Conservation (phyloP, 371 early-diverging fungal species). For the Choanephora cucurbitarum region DNA sequence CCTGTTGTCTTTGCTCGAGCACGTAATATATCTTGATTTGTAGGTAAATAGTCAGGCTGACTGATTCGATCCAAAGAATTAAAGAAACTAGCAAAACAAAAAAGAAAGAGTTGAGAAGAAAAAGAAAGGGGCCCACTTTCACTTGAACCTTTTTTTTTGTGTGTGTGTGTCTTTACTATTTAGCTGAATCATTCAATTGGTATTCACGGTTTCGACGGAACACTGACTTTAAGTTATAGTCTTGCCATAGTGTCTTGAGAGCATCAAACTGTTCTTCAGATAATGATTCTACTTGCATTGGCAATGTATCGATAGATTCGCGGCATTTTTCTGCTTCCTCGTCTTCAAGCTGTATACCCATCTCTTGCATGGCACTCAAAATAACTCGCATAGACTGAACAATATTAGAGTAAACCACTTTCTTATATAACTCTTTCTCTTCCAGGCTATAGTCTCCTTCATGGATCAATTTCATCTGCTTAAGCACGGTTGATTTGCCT, state of each 20-base stretch:
- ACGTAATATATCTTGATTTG: constrained; percentile 76
- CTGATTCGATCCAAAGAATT: constrained; percentile 91
- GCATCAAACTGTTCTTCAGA: constrained; percentile 78
- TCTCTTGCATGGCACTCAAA: constrained; percentile 87
- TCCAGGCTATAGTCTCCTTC: constrained; percentile 86
- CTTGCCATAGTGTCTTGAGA: constrained; percentile 81
- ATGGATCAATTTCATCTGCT: constrained; percentile 97
- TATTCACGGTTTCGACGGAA: constrained; percentile 74
- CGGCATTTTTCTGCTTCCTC: constrained; percentile 24
- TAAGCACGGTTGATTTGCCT: constrained; percentile 95
- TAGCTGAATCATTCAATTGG: constrained; percentile 83
- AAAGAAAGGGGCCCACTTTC: no score
- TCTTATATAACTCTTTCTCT: constrained; percentile 88
- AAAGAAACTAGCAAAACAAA: constrained; percentile 82
- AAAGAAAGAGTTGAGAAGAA: no score
- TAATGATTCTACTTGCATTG: constrained; percentile 58
- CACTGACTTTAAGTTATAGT: constrained; percentile 75
- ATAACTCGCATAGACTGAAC: constrained; percentile 94
- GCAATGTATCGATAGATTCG: constrained; percentile 34
- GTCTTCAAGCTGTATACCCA: constrained; percentile 67
- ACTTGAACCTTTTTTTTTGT: background rate
- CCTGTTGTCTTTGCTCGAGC: constrained; percentile 80
- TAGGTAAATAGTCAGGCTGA: constrained; percentile 65
- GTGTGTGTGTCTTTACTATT: constrained; percentile 58
- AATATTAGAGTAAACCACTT: constrained; percentile 94